phyloP scores from a whole-genome alignment of 495 filamentous ascomycete genomes.

The Darksidea phi region DNA sequence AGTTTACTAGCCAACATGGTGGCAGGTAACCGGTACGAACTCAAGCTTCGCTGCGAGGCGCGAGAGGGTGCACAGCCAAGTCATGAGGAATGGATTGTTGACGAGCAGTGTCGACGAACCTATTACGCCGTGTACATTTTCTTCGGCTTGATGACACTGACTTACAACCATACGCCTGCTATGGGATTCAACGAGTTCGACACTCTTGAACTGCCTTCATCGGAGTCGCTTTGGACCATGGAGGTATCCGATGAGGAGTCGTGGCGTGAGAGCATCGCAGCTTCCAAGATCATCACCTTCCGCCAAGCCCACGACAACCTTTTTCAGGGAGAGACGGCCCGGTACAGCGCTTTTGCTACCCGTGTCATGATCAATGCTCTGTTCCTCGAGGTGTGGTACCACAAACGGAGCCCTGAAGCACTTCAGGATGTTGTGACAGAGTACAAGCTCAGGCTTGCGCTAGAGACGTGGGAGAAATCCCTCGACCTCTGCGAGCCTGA shows the following conservation, averaged over 20 bases:
- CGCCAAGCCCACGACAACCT: conserved; percentile 91
- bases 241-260: conserved; percentile 73
- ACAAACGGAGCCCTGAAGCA: conserved; percentile 94
- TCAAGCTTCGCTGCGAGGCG: conserved; percentile 86
- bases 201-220: conserved; percentile 84
- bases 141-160: conserved; percentile 92
- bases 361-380: conserved; percentile 98
- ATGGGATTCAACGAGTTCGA: conserved; percentile 99
- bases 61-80: conserved; percentile 74
- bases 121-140: conserved; percentile 99
- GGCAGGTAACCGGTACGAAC: conserved; percentile 91
- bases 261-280: conserved; percentile 75
- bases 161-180: conserved; percentile 95
- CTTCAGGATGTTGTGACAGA: conserved; percentile 96
- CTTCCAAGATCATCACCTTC: conserved; percentile 75
- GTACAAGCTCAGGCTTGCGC: conserved; percentile 92
- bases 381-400: conserved; percentile 97
- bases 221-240: conserved; percentile 91
- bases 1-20: conserved; percentile 98
- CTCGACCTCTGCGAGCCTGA: conserved; percentile 92
- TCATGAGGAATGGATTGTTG: conserved; percentile 92
- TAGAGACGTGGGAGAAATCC: conserved; percentile 98
- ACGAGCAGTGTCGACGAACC: conserved; percentile 92
- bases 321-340: conserved; percentile 86
- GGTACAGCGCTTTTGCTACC: conserved; percentile 96